Percentiles rank a stretch among this genome's conserved stretches.
Evolutionary conservation across 2,329 filamentous ascomycete species (phyloP).

Genomic region (Apiospora koreana): DNA sequence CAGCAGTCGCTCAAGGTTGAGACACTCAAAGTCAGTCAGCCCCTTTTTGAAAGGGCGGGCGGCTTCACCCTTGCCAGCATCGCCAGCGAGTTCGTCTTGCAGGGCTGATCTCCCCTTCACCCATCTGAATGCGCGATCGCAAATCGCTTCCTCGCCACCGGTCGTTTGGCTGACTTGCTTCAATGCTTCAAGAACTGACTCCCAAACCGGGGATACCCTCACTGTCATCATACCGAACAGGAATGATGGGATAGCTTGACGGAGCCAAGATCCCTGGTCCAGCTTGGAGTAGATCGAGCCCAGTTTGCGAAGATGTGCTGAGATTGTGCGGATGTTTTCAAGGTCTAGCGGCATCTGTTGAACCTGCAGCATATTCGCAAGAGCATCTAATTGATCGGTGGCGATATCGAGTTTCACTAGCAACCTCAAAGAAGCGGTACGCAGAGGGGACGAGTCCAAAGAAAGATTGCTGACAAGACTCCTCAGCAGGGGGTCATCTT

Average conservation of each 20-base stretch:
- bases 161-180: conserved; percentile 72
- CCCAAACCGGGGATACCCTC: conserved; percentile 83
- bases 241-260: conserved; percentile 74
- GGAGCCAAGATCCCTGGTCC: conserved; percentile 63
- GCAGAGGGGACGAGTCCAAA: conserved; percentile 72
- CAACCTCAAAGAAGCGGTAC: conserved; percentile 72
- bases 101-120: conserved; percentile 59
- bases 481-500: conserved; percentile 62
- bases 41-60: conserved; percentile 38
- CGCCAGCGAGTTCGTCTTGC: conserved; percentile 40
- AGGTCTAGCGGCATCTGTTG: conserved; percentile 80
- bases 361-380: conserved; percentile 71
- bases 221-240: conserved; percentile 89
- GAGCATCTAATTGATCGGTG: conserved; percentile 49
- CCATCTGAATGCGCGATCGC: conserved; percentile 77
- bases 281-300: conserved; percentile 63
- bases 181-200: conserved; percentile 75
- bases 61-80: conserved; percentile 29
- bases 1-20: conserved; percentile 64
- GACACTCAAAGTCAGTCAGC: conserved; percentile 81
- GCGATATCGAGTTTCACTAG: conserved; percentile 61
- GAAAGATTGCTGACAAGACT: conserved; percentile 74
- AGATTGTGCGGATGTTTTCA: conserved; percentile 73
- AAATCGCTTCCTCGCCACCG: conserved; percentile 71
- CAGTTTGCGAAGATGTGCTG: conserved; percentile 84